Evolutionary conservation across 2,329 filamentous ascomycete genomes (phyloP).

Genomic region (Acarospora socialis): DNA sequence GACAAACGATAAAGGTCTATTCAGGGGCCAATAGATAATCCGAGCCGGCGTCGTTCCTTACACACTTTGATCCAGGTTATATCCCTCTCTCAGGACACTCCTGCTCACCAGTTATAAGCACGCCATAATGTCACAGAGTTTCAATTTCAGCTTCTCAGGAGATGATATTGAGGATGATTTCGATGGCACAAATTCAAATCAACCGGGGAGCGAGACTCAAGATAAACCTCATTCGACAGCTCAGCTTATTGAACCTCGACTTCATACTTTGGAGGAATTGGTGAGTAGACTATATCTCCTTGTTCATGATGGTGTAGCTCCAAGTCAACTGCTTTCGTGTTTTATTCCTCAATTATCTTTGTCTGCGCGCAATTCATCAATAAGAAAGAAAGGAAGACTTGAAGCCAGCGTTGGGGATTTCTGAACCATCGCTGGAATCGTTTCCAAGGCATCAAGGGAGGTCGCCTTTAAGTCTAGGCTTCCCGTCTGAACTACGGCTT

Average conservation of each 20-base stretch:
- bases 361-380: not conserved
- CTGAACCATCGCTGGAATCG: no score
- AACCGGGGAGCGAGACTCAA: not conserved
- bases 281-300: conserved; percentile 1
- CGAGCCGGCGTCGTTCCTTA: no score
- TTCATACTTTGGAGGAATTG: conserved; percentile 6
- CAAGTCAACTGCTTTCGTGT: not conserved
- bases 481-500: no score
- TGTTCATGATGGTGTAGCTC: not conserved
- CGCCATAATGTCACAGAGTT: conserved; percentile 3
- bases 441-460: no score
- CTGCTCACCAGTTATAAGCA: no score
- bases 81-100: no score
- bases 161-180: conserved; percentile 8
- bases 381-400: not conserved
- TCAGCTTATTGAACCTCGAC: conserved; percentile 4
- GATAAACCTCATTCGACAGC: not conserved
- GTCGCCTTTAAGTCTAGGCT: no score
- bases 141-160: conserved; percentile 10
- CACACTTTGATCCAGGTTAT: no score
- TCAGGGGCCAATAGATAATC: no score
- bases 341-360: not conserved
- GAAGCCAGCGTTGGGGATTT: no score
- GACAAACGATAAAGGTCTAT: no score
- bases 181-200: not conserved